These are phyloP conservation scores for Nannizzia gypsea DNA, from an alignment of 2,329 filamentous ascomycete genomes.

Conservation along the genomic window DNA sequence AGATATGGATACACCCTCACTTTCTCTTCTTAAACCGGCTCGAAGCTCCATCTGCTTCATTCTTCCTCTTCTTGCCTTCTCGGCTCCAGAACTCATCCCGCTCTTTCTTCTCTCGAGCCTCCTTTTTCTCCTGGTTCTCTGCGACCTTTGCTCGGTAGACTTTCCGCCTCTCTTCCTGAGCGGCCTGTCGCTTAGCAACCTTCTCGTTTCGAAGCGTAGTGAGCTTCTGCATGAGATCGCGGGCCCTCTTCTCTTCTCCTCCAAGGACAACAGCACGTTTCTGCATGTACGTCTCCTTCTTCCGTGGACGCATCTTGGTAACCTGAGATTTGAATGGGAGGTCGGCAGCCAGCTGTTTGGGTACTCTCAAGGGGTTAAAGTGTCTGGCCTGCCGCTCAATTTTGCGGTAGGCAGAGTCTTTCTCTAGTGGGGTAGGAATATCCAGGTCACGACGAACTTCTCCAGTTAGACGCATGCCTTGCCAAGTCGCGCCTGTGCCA, in stretches of 20 bases:
- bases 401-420: conserved; percentile 72
- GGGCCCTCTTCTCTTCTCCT: conserved; percentile 77
- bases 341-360: conserved; percentile 51
- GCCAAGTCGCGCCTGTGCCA: conserved; percentile 47
- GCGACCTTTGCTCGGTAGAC: conserved; percentile 74
- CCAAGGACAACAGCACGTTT: conserved; percentile 83
- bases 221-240: conserved; percentile 85
- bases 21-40: conserved; percentile 31
- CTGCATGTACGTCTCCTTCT: conserved; percentile 76
- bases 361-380: conserved; percentile 55
- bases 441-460: conserved; percentile 69
- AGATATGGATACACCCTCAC: conserved; percentile 16
- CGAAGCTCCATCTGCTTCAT: conserved; percentile 39
- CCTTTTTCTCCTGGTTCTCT: conserved; percentile 73
- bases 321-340: conserved; percentile 92
- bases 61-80: conserved; percentile 71
- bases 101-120: conserved; percentile 77
- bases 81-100: conserved; percentile 83
- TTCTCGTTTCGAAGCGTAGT: conserved; percentile 85
- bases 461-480: conserved; percentile 86
- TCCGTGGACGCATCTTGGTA: conserved; percentile 65
- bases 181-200: conserved; percentile 64
- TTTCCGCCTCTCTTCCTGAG: conserved; percentile 77
- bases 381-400: conserved; percentile 51
- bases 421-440: conserved; percentile 63